Evolutionary conservation across 179 eudicot species (phyloP), one percentile per base, ranked within the genome.

Genomic region (Drosera spatulata): DNA sequence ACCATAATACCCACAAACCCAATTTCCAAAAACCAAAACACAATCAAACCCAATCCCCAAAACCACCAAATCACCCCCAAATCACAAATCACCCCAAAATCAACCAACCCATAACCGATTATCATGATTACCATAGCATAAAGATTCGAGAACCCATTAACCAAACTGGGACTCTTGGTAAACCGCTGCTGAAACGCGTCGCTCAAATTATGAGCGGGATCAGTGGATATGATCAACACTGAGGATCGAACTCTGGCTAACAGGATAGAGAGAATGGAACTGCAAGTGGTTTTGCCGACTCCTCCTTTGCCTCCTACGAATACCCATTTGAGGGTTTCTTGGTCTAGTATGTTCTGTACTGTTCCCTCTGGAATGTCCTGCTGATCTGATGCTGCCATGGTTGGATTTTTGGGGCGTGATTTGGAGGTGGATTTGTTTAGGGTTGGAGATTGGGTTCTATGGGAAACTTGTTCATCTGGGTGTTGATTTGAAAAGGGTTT

Each of bases 261-360:
- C 43, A 88, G 83, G 46, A 86, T 91, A 0, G 96, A 77, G 43
- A 91, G 62, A 51, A 86, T 82, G 0, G 96, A 91, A 75, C 99
- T 93, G 58, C 99, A 88, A 0, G 99, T 93, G 7, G 99, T 93
- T 63, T 93, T 93, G 0, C 99, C 96, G 9, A 88, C 99, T 2
- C 99, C 99, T 14, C 99, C 99, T 72, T 93, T 93, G 9, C 99
- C 99, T 0, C 99, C 96, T 3, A 93, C 96, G 71, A 93, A 93
- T 2, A 88, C 96, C 99, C 99, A 89, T 70, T 93, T 89, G 3
- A 93, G 70, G 8, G 66, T 73, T 0, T 84, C 86, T 62, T 93
- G 99, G 44, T 93, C 95, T 2, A 93, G 59, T 5, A 93, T 69
- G 69, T 93, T 93, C 77, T 86, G 74, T 52, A 93, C 54, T 62